Percentiles rank a stretch among this genome's conserved stretches.
These are phyloP conservation scores for Hyphopichia khmerensis DNA, from an alignment of 1,139 yeast species.

Conservation along the genomic window DNA sequence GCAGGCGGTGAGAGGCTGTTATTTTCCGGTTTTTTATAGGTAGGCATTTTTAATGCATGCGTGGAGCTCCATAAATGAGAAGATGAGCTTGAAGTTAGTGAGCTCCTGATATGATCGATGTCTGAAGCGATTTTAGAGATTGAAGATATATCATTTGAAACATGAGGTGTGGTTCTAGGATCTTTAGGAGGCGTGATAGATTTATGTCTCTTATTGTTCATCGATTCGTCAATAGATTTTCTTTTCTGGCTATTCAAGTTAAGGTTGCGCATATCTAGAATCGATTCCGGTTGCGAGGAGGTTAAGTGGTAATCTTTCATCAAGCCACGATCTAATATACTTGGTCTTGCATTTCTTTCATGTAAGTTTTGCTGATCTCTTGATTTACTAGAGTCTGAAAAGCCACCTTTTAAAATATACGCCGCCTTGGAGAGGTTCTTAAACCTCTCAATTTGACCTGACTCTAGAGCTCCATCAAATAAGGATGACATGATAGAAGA, in stretches of 20 bases:
- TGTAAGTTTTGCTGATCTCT: not conserved
- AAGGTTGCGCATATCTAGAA: not conserved
- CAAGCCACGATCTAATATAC: not conserved
- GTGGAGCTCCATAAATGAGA: conserved; percentile 16
- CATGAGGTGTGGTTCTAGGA: conserved; percentile 4
- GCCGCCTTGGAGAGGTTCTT: conserved; percentile 31
- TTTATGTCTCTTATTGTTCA: conserved; percentile 6
- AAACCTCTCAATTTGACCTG: conserved; percentile 29
- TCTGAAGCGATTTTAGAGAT: conserved; percentile 12
- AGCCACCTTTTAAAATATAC: not conserved
- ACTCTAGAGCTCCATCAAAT: conserved; percentile 3
- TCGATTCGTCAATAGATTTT: conserved; percentile 3
- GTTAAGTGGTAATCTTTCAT: not conserved
- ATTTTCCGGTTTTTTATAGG: conserved; percentile 35
- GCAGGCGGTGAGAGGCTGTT: not conserved
- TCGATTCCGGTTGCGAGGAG: not conserved
- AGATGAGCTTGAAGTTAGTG: conserved; percentile 10
- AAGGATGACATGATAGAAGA: conserved; percentile 25
- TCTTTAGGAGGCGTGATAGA: conserved; percentile 5
- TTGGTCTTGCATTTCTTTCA: not conserved
- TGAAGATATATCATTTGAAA: conserved; percentile 8
- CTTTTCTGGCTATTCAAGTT: conserved; percentile 3
- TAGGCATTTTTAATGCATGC: conserved; percentile 36
- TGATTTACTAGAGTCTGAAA: conserved; percentile 4
- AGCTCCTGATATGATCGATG: conserved; percentile 14